Base-by-base conservation (phyloP, 192 early-diverging fungal genomes). In the Linnemannia schmuckeri region DNA sequence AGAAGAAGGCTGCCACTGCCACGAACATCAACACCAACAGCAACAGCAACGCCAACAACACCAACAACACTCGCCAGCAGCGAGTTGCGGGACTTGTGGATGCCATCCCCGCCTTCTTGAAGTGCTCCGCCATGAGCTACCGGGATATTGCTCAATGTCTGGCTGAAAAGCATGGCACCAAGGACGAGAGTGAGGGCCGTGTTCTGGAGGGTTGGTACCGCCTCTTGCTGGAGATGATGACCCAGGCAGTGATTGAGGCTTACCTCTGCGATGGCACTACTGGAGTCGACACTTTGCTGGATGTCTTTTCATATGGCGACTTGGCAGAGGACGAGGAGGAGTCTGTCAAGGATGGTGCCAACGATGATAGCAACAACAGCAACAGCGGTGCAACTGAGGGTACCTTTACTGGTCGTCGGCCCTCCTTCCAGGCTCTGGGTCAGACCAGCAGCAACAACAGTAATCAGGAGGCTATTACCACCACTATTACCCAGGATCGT, bases 251-350 rank as follows among this genome's bases (percentile, higher is more conserved):
- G 5, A 90, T 92, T 37, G 90, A 92, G 75, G 80, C 88, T 24
- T 92, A 90, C 49, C 82, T 92, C 30, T 92, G 91, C 37, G 91
- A 92, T 84, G 85, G 81, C 17, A 82, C 82, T 27, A 44, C 78
- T 27, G 90, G 91, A 7, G 71, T 90, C n/a, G 90, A 91, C 10
- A 82, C 83, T 6, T 88, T 92, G 46, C 81, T 89, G 72, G 91
- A 92, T 52, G 89, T 91, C 22, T 92, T 92, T 66, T 91, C 90
- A 0, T 92, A 91, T 77, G 91, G 91, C n/a, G 90, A 92, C 76
- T 88, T 90, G 9, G 78, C 87, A 41, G 85, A 90, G 22, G 61
- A 66, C 61, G 83, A 79, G 13, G 90, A 91, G 42, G 88, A 12
- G n/a, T n/a, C 27, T 18, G 54, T 9, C 40, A 89, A 40, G 78